Percentiles rank a stretch among this genome's conserved stretches.
Evolutionary conservation across 2,329 filamentous ascomycete genomes (phyloP).

Genomic region (Exophiala phaeomuriformis): DNA sequence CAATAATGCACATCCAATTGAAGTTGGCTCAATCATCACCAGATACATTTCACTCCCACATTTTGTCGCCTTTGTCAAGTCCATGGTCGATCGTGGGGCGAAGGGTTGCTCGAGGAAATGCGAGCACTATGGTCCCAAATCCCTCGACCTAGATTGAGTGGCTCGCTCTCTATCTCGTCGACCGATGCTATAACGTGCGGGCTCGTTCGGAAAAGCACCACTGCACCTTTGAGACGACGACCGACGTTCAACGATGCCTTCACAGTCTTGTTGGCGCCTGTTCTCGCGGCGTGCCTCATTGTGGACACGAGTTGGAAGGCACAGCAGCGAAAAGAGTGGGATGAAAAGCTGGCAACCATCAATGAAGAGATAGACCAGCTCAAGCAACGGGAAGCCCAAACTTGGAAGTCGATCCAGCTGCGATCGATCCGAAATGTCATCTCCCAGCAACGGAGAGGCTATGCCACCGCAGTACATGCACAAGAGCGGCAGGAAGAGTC

Average conservation of each 20-base stretch:
- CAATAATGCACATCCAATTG: not conserved
- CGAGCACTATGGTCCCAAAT: slow-evolving; percentile 22
- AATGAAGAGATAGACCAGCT: slow-evolving; percentile 20
- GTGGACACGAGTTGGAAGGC: slow-evolving; percentile 25
- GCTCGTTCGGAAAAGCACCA: slow-evolving; percentile 18
- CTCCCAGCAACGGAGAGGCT: slow-evolving; percentile 16
- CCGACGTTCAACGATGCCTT: slow-evolving; percentile 25
- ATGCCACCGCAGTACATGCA: slow-evolving; percentile 13
- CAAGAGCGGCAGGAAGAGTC: slow-evolving; percentile 3
- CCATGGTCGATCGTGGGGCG: slow-evolving; percentile 1
- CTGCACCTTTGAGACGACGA: slow-evolving; percentile 16
- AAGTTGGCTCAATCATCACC: not conserved
- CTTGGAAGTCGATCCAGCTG: slow-evolving; percentile 16
- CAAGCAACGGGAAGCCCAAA: slow-evolving; percentile 16
- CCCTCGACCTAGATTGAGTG: slow-evolving; percentile 18
- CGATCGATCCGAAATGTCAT: slow-evolving; percentile 10
- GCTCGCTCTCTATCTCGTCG: slow-evolving; percentile 6
- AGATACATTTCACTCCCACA: not conserved
- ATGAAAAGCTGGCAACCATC: slow-evolving; percentile 18
- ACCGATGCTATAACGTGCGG: slow-evolving; percentile 6
- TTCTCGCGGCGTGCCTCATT: slow-evolving; percentile 23
- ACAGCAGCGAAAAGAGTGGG: slow-evolving; percentile 25
- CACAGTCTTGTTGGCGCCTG: slow-evolving; percentile 21
- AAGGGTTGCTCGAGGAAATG: slow-evolving; percentile 16
- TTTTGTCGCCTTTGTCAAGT: not conserved